A percentile compares a stretch with the other conserved stretches of the same genome.
Evolutionary conservation across 1,284 basidiomycete species (phyloP).

Genomic region (Ceratobasidium papillatum): DNA sequence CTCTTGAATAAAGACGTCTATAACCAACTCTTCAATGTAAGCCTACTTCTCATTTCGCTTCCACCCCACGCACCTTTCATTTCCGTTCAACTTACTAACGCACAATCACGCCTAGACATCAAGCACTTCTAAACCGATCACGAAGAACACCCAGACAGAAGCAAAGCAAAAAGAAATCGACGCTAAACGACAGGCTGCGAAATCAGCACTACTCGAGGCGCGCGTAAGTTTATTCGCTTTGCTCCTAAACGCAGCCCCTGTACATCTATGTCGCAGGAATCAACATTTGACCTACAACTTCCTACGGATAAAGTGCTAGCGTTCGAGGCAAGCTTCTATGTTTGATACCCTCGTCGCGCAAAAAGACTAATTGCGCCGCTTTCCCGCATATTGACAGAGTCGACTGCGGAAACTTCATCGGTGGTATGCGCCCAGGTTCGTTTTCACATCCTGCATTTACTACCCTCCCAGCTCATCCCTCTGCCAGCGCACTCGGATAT

Average conservation of each 20-base stretch:
- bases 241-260: not conserved
- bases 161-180: constrained; percentile 36
- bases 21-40: constrained; percentile 39
- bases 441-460: not conserved
- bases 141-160: constrained; percentile 31
- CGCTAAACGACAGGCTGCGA: constrained; percentile 30
- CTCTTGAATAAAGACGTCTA: constrained; percentile 36
- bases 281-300: constrained; percentile 35
- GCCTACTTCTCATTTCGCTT: not conserved
- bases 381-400: constrained; percentile 8
- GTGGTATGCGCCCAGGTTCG: constrained; percentile 34
- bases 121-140: constrained; percentile 22
- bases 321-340: constrained; percentile 33
- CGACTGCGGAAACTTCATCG: constrained; percentile 26
- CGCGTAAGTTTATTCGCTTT: not conserved
- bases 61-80: not conserved
- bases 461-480: not conserved
- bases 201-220: constrained; percentile 29
- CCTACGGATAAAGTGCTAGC: constrained; percentile 38
- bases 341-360: not conserved
- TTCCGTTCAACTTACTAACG: not conserved
- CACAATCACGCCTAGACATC: not conserved
- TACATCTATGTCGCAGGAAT: not conserved
- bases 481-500: constrained; percentile 18
- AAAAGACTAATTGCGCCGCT: not conserved